Evolutionary conservation across 768 basidiomycete species (phyloP), one percentile per base, ranked within the genome.

Genomic region (Calocybe cyanea): DNA sequence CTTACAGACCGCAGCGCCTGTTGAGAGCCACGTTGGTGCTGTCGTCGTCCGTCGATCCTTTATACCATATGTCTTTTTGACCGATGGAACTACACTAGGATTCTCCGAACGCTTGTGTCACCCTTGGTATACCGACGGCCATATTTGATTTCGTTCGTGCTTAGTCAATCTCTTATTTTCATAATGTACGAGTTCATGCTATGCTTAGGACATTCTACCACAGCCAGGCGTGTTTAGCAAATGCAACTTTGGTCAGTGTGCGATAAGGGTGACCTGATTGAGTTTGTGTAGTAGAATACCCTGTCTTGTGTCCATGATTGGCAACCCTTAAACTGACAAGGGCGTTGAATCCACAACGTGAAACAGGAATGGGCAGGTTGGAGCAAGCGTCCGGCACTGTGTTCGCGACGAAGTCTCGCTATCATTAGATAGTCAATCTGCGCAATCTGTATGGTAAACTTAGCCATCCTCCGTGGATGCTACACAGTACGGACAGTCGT

Each of bases 21-120:
- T 84, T 21, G 82, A 85, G 54, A 76, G 74, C 31, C 80, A 82
- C 49, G 71, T 83, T 45, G 80, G 76, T 14, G 80, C 81, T 4
- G 49, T 87, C 24, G 85, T 87, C 35, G 83, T 83, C 62, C 38
- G 77, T 67, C 8, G 5, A n/a, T 21, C 7, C 25, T 33, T n/a
- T 41, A 14, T 14, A 23, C n/a, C n/a, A 8, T 39, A 21, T n/a
- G 15, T 24, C 17, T 5, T 6, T 24, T n/a, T 32, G 17, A n/a
- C 14, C 23, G 38, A 14, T 46, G 20, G 17, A n/a, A 20, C 33
- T 48, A 43, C 15, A 47, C 17, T 44, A 82, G 81, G 84, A 86
- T 60, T 84, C 83, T 3, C 85, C 86, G 1, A 88, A 88, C 53
- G 85, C 86, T 1, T 86, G 85, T 53, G 83, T 87, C 5, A 87